Percentiles rank a stretch among this genome's conserved stretches.
phyloP scores from a whole-genome alignment of 305 asterid genomes.

The Plantago lanceolata region DNA sequence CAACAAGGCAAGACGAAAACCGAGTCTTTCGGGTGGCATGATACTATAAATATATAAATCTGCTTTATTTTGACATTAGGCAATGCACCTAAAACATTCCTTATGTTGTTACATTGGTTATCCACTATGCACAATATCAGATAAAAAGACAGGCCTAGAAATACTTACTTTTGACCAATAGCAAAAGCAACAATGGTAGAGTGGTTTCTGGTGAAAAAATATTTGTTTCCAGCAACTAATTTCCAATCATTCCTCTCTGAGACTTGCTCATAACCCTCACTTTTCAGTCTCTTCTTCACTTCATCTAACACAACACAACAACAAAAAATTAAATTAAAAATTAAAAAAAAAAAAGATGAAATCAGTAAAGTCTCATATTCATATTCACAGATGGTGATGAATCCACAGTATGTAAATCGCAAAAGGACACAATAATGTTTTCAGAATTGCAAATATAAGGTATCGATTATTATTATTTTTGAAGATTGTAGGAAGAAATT shows the following conservation, averaged over 20 bases:
- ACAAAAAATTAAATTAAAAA: constrained; percentile 1
- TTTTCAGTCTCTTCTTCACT: constrained; percentile 61
- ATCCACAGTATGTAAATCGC: background rate
- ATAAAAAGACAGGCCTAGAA: background rate
- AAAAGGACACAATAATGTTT: background rate
- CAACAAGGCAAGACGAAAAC: no score
- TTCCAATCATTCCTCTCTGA: constrained; percentile 84
- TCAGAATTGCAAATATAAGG: background rate
- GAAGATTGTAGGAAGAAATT: no score
- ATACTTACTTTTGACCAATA: constrained; percentile 73
- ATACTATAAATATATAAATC: no score
- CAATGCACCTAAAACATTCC: no score
- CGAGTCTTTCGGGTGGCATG: no score
- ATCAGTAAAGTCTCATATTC: background rate
- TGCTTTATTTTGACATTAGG: no score
- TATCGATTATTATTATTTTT: no score
- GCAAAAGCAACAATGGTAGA: constrained; percentile 95
- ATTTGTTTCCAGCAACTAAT: constrained; percentile 77
- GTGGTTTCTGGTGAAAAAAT: constrained; percentile 86
- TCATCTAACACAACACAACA: constrained; percentile 43
- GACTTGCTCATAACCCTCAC: constrained; percentile 64
- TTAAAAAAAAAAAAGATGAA: background rate
- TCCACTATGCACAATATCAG: no score
- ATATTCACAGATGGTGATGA: background rate
- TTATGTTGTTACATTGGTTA: no score